phyloP scores from a whole-genome alignment of 805 yeast species.

The Naumovozyma baii region DNA sequence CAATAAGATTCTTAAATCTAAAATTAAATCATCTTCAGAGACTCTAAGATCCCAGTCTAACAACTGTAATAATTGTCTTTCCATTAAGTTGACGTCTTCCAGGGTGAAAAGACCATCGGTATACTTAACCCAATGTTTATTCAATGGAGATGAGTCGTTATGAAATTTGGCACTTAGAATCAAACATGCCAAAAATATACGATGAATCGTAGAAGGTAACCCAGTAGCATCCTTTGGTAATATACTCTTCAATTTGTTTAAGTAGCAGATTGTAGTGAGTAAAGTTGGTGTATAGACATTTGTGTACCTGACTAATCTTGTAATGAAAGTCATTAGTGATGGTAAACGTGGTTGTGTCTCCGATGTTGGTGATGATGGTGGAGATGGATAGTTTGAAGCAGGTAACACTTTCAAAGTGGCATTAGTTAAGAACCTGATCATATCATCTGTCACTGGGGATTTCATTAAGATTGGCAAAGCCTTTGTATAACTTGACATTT shows the following conservation, averaged over 20 bases:
- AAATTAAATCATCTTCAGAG: slow-evolving; percentile 53
- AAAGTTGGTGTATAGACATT: slow-evolving; percentile 73
- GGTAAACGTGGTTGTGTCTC: slow-evolving; percentile 32
- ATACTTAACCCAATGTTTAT: slow-evolving; percentile 67
- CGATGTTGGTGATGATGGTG: slow-evolving; percentile 24
- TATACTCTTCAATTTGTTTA: slow-evolving; percentile 47
- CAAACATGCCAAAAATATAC: slow-evolving; percentile 66
- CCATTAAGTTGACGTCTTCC: slow-evolving; percentile 70
- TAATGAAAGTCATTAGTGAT: slow-evolving; percentile 60
- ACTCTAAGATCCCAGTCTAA: slow-evolving; percentile 66
- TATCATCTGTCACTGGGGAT: slow-evolving; percentile 59
- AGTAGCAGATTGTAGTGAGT: slow-evolving; percentile 58
- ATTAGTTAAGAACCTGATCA: slow-evolving; percentile 58
- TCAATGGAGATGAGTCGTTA: slow-evolving; percentile 72
- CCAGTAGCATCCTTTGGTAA: slow-evolving; percentile 67
- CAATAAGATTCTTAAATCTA: slow-evolving; percentile 59
- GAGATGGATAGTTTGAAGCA: slow-evolving; percentile 29
- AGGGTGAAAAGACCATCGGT: slow-evolving; percentile 61
- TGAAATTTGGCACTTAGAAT: slow-evolving; percentile 63
- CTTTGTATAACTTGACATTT: slow-evolving; percentile 30
- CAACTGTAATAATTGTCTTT: slow-evolving; percentile 57
- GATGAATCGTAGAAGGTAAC: slow-evolving; percentile 65
- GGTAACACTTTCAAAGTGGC: slow-evolving; percentile 58
- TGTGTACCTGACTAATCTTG: slow-evolving; percentile 57
- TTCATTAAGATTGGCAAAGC: slow-evolving; percentile 49